phyloP scores from a whole-genome alignment of 495 filamentous ascomycete species.

The Neurospora sp. region DNA sequence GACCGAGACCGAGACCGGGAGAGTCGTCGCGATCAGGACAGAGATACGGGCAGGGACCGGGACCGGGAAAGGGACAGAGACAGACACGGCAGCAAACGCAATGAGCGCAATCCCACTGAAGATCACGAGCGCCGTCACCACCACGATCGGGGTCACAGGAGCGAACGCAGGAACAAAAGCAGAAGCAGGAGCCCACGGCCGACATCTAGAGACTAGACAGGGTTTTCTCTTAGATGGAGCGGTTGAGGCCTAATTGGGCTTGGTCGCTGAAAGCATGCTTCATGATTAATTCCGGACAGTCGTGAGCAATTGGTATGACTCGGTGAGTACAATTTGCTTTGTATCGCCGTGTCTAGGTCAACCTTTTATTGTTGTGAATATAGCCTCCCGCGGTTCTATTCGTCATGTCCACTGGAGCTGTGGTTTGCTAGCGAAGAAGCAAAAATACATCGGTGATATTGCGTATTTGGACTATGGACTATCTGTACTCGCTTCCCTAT shows the following conservation, averaged over 20 bases:
- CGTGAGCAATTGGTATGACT: background rate
- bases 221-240: background rate
- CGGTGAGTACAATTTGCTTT: background rate
- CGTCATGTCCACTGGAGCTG: no score
- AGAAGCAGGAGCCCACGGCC: constrained; percentile 1
- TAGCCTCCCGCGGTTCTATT: no score
- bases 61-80: constrained; percentile 1
- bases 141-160: background rate
- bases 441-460: background rate
- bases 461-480: background rate
- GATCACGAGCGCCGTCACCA: constrained; percentile 10
- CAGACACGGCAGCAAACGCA: constrained; percentile 3
- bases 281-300: background rate
- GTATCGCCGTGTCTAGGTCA: background rate
- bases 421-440: background rate
- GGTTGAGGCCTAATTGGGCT: background rate
- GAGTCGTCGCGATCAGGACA: constrained; percentile 7
- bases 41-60: background rate
- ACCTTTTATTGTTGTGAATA: background rate
- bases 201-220: background rate
- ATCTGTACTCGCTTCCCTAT: background rate
- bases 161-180: background rate
- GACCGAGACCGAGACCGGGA: constrained; percentile 3
- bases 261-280: background rate
- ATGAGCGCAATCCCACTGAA: constrained; percentile 12